Evolutionary conservation across 2,329 filamentous ascomycete genomes (phyloP), one percentile per base, ranked within the genome.

Genomic region (Botrytis cinerea): DNA sequence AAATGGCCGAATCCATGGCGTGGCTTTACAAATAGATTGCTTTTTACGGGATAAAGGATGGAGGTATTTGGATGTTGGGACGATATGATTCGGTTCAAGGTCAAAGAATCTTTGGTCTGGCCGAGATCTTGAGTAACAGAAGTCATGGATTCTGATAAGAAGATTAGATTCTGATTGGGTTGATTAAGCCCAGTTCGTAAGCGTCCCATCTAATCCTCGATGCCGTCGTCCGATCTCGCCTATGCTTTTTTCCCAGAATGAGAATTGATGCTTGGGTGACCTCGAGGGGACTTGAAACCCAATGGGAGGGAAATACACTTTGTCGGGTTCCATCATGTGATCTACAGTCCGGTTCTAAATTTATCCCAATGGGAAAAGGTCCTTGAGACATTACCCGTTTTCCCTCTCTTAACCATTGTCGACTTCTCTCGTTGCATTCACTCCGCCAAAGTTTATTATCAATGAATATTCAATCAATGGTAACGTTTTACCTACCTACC

Each of bases 21-120:
- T 71, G 45, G 43, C 74, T 63, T 77, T 76, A 75, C 74, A 76
- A 77, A 77, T 76, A 54, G 72, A 77, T 77, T 76, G 64, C 32
- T 73, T 76, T 43, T 76, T 70, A 76, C 70, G 73, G 74, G 75
- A 67, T 74, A 71, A 75, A 60, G 75, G 67, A 62, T 35, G 22
- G 43, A 45, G 38, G 40, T 46, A 46, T 61, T 46, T n/a, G 59
- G 51, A 28, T 22, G 40, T 70, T 28, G 67, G n/a, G 9, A 60
- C 18, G 51, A 57, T 45, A 70, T 59, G 54, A 45, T 59, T 70
- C 68, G 68, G 57, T 70, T 59, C 57, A 70, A 22, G 38, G n/a
- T 4, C 20, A 45, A 32, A 20, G 48, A 59, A 59, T 59, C 25
- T 45, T 35, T 69, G 38, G 60, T 40, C 38, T 40, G 60, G 38